Conservation (phyloP, 345 rosid genomes). For the Gossypioides kirkii region DNA sequence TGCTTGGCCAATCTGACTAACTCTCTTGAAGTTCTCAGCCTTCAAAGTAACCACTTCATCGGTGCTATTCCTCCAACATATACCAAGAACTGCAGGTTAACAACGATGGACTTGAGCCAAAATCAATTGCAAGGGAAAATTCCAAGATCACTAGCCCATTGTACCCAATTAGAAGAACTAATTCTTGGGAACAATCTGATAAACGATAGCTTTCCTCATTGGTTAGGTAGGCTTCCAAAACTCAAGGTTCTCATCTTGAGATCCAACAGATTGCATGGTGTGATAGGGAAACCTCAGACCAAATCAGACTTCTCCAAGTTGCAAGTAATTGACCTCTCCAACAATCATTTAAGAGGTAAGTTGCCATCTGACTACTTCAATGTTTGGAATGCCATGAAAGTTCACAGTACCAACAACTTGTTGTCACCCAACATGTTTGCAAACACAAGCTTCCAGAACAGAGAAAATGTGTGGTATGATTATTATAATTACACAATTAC, state of each 20-base stretch:
- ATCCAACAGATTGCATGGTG: slow-evolving; percentile 1
- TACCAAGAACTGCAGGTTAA: not conserved
- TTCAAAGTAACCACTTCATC: not conserved
- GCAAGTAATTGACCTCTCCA: slow-evolving; percentile 15
- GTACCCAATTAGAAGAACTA: not conserved
- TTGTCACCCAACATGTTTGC: not conserved
- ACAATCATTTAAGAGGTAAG: slow-evolving; percentile 10
- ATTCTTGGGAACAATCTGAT: slow-evolving; percentile 4
- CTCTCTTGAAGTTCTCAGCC: not conserved
- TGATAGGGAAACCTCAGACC: not conserved
- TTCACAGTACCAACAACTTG: not conserved
- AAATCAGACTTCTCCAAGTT: not conserved
- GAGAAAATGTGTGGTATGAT: not conserved
- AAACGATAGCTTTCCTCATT: not conserved
- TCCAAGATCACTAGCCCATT: slow-evolving; percentile 8
- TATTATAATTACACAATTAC: slow-evolving; percentile 10
- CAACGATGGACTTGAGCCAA: not conserved
- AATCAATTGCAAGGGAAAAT: slow-evolving; percentile 1
- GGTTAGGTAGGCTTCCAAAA: slow-evolving; percentile 1
- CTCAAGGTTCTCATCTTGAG: slow-evolving; percentile 2
- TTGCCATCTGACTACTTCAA: slow-evolving; percentile 18
- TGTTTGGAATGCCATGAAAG: slow-evolving; percentile 23
- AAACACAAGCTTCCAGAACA: not conserved
- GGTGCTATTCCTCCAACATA: not conserved
- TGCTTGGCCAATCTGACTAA: not conserved